Conservation (phyloP, 2,329 filamentous ascomycete genomes). For the Elsinoe arachidis region DNA sequence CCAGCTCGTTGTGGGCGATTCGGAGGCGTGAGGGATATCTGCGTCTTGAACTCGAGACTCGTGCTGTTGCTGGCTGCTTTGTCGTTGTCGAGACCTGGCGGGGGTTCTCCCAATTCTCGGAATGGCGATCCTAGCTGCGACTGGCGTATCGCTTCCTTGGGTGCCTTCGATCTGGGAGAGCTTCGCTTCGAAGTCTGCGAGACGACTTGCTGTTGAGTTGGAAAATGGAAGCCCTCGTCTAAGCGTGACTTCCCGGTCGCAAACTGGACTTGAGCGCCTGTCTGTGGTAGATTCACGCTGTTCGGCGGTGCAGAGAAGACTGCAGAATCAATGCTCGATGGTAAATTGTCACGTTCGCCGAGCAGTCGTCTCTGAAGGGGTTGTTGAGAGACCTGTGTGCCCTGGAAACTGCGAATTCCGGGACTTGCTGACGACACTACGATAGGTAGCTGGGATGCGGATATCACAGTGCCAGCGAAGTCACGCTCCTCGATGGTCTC, state of each 20-base stretch:
- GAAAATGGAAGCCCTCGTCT: too few relatives aligned
- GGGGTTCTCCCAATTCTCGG: neutral
- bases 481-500: constrained; percentile 7
- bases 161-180: neutral
- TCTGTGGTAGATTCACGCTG: neutral
- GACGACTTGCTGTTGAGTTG: neutral
- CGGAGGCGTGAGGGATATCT: constrained; percentile 10
- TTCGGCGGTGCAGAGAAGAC: neutral
- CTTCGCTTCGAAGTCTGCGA: neutral
- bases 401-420: neutral
- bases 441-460: neutral
- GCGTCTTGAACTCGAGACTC: constrained; percentile 12
- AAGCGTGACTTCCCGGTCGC: too few relatives aligned
- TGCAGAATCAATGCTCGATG: constrained; percentile 3
- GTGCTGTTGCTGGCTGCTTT: neutral
- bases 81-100: neutral
- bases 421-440: neutral
- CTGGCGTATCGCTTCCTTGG: neutral
- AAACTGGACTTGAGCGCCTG: too few relatives aligned
- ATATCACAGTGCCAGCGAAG: neutral
- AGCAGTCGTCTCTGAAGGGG: neutral
- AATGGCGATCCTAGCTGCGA: constrained; percentile 3
- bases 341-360: neutral
- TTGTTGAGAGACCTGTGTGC: neutral
- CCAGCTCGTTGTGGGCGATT: neutral